Conservation (phyloP, 2,329 filamentous ascomycete species). For the Xenoacremonium recifei region DNA sequence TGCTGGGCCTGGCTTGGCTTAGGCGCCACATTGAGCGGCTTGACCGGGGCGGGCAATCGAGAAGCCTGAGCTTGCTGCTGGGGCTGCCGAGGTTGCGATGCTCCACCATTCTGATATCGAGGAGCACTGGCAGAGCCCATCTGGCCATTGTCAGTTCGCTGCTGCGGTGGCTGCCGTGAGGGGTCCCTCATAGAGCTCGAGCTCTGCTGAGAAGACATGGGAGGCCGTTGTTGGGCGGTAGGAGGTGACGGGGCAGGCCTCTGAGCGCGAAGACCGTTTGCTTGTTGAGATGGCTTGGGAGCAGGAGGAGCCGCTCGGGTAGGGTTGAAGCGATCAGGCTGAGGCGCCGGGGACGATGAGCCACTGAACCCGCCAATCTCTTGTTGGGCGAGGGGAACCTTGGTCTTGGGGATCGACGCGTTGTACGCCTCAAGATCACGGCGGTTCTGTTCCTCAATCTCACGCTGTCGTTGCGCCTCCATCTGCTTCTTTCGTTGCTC, state of each 20-base stretch:
- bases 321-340: slow-evolving; percentile 77
- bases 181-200: slow-evolving; percentile 45
- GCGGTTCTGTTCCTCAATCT: slow-evolving; percentile 65
- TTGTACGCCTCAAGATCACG: slow-evolving; percentile 87
- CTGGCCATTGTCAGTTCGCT: slow-evolving; percentile 44
- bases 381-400: slow-evolving; percentile 80
- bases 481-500: slow-evolving; percentile 62
- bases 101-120: slow-evolving; percentile 56
- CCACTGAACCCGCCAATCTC: slow-evolving; percentile 69
- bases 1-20: slow-evolving; percentile 55
- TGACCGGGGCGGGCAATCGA: slow-evolving; percentile 62
- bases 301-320: slow-evolving; percentile 80
- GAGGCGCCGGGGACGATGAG: slow-evolving; percentile 30
- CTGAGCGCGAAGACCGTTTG: slow-evolving; percentile 64
- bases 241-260: slow-evolving; percentile 74
- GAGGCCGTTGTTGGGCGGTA: slow-evolving; percentile 43
- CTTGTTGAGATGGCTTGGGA: slow-evolving; percentile 59
- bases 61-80: slow-evolving; percentile 47
- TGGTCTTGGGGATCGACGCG: slow-evolving; percentile 79
- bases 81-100: slow-evolving; percentile 46
- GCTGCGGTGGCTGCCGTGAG: slow-evolving; percentile 40
- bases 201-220: slow-evolving; percentile 49
- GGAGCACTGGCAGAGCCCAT: slow-evolving; percentile 48
- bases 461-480: slow-evolving; percentile 52
- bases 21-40: slow-evolving; percentile 74